Percentiles rank a stretch among this genome's conserved stretches.
Conservation (phyloP, 129 eudicot species). For the Artemisia tridentata region DNA sequence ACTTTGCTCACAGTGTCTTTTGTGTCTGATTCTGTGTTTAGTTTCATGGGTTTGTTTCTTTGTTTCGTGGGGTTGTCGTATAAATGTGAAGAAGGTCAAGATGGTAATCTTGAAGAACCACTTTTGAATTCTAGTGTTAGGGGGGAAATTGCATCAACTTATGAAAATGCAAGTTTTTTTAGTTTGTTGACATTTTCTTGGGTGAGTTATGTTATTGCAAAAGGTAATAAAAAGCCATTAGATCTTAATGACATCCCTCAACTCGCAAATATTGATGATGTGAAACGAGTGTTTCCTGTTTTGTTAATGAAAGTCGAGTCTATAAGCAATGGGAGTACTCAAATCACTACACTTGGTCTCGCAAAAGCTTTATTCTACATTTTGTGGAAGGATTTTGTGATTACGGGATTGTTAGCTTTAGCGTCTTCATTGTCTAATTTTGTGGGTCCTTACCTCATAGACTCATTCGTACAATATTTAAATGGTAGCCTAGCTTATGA, state of each 20-base stretch:
- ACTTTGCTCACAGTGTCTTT: slow-evolving; percentile 26
- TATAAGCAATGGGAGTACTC: slow-evolving; percentile 6
- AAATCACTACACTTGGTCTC: slow-evolving; percentile 54
- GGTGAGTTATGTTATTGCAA: slow-evolving; percentile 55
- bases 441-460: slow-evolving; percentile 89
- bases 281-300: slow-evolving; percentile 43
- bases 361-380: slow-evolving; percentile 57
- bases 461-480: slow-evolving; percentile 69
- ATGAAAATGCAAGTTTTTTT: slow-evolving; percentile 49
- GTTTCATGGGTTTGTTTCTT: slow-evolving; percentile 42
- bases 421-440: slow-evolving; percentile 50
- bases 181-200: slow-evolving; percentile 70
- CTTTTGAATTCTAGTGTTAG: slow-evolving; percentile 48
- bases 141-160: slow-evolving; percentile 56
- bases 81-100: slow-evolving; percentile 29
- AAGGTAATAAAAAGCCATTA: slow-evolving; percentile 59
- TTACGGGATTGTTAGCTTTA: slow-evolving; percentile 51
- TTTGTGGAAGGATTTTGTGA: slow-evolving; percentile 52
- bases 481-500: slow-evolving; percentile 50
- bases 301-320: slow-evolving; percentile 43
- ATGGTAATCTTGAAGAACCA: slow-evolving; percentile 56
- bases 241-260: slow-evolving; percentile 86
- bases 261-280: slow-evolving; percentile 52
- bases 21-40: slow-evolving; percentile 56
- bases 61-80: slow-evolving; percentile 52